These are phyloP conservation scores for Fagopyrum homotropicum DNA, from an alignment of 148 eudicot species.

Conservation along the genomic window DNA sequence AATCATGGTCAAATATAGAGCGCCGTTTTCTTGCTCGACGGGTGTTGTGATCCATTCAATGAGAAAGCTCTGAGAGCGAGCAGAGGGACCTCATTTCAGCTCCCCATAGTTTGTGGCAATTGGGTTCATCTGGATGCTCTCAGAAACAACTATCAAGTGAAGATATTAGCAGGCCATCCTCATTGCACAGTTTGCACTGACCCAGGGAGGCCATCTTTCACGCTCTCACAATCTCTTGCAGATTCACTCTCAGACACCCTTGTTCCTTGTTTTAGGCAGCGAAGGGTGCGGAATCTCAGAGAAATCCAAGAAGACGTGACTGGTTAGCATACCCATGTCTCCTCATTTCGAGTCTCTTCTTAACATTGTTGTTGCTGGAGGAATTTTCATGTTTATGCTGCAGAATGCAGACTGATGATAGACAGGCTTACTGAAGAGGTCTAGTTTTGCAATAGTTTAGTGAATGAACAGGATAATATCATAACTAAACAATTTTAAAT, in stretches of 20 bases:
- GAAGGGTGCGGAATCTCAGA: constrained; percentile 81
- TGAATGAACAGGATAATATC: too few species aligned
- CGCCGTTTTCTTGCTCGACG: constrained; percentile 75
- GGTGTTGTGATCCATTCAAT: constrained; percentile 94
- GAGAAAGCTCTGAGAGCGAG: constrained; percentile 87
- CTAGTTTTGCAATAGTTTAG: too few species aligned
- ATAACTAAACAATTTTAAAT: too few species aligned
- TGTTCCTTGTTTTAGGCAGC: constrained; percentile 73
- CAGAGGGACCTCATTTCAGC: constrained; percentile 89
- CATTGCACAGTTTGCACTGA: constrained; percentile 20
- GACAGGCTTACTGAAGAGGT: not conserved
- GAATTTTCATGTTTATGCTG: constrained; percentile 79
- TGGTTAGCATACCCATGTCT: constrained; percentile 76
- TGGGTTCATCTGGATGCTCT: constrained; percentile 59
- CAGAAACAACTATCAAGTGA: constrained; percentile 34
- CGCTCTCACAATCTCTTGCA: constrained; percentile 48
- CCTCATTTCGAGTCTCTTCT: constrained; percentile 75
- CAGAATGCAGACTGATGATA: constrained; percentile 3
- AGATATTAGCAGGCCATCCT: constrained; percentile 82
- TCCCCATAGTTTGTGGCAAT: constrained; percentile 64
- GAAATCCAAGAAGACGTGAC: constrained; percentile 38
- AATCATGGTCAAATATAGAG: constrained; percentile 18
- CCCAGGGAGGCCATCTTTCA: constrained; percentile 23
- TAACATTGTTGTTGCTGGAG: constrained; percentile 92
- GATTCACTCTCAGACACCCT: constrained; percentile 39